phyloP scores from a whole-genome alignment of 2,329 filamentous ascomycete genomes.

The Fusarium sp. region DNA sequence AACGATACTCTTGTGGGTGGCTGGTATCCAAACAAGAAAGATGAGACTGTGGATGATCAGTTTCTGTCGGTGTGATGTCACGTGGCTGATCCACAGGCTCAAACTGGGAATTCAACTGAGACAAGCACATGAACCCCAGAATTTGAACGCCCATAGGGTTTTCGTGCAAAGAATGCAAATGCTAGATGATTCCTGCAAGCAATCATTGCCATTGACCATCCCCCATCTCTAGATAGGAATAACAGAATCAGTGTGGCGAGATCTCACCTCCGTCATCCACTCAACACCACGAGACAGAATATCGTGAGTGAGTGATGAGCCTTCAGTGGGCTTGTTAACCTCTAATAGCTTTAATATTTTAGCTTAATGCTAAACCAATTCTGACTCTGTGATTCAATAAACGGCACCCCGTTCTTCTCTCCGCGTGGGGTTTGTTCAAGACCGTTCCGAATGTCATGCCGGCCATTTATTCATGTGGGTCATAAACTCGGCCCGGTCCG shows the following conservation, averaged over 20 bases:
- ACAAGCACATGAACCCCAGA: slow-evolving; percentile 6
- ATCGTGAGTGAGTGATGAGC: not conserved
- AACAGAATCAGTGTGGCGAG: slow-evolving; percentile 24
- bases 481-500: slow-evolving; percentile 41
- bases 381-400: not conserved
- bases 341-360: not conserved
- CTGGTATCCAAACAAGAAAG: slow-evolving; percentile 23
- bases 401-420: not conserved
- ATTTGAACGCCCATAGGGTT: not conserved
- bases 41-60: slow-evolving; percentile 24
- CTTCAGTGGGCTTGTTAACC: not conserved
- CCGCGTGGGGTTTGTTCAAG: slow-evolving; percentile 19
- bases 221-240: not conserved
- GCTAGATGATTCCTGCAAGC: slow-evolving; percentile 4
- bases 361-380: not conserved
- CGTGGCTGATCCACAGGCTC: slow-evolving; percentile 32
- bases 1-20: slow-evolving; percentile 28
- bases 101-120: slow-evolving; percentile 8
- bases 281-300: not conserved
- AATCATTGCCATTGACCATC: not conserved
- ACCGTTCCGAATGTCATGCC: slow-evolving; percentile 21
- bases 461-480: slow-evolving; percentile 29
- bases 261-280: not conserved
- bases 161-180: not conserved
- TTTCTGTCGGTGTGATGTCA: slow-evolving; percentile 46